phyloP scores from a whole-genome alignment of 768 basidiomycete species.

The Pleurotus pulmonarius region DNA sequence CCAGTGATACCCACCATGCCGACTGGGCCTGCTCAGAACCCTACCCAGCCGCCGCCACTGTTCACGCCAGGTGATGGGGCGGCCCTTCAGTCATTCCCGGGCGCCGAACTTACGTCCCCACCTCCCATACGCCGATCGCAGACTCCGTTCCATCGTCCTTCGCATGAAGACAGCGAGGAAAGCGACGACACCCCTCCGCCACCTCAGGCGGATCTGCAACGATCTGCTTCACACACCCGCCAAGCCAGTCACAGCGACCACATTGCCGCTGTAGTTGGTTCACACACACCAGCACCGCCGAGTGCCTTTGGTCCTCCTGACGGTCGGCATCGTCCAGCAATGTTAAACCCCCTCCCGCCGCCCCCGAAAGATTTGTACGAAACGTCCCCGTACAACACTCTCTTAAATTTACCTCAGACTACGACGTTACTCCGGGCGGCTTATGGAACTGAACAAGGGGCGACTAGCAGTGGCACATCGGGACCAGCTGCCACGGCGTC shows the following conservation, averaged over 20 bases:
- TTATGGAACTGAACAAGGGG: not conserved
- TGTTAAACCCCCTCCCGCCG: constrained; percentile 51
- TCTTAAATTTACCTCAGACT: constrained; percentile 51
- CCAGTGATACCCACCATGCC: constrained; percentile 3
- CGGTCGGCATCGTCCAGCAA: constrained; percentile 14
- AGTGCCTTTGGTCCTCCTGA: constrained; percentile 27
- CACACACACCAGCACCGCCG: constrained; percentile 24
- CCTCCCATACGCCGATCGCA: not conserved
- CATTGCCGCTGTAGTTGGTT: constrained; percentile 25
- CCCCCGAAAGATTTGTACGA: constrained; percentile 63
- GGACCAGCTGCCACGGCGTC: not conserved
- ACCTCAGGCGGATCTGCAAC: not conserved
- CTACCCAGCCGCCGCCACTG: no score
- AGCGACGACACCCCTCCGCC: constrained; percentile 1
- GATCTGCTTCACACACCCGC: not conserved
- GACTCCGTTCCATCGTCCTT: not conserved
- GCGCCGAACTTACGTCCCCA: not conserved
- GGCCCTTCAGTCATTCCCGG: constrained; percentile 1
- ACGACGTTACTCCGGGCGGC: constrained; percentile 29
- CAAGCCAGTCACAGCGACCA: constrained; percentile 7
- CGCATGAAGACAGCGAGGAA: not conserved
- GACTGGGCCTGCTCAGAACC: no score
- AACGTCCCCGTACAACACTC: constrained; percentile 48
- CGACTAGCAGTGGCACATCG: constrained; percentile 9
- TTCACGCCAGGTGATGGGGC: constrained; percentile 4